Conservation (phyloP, 371 early-diverging fungal genomes). For the Mucor ambiguus region DNA sequence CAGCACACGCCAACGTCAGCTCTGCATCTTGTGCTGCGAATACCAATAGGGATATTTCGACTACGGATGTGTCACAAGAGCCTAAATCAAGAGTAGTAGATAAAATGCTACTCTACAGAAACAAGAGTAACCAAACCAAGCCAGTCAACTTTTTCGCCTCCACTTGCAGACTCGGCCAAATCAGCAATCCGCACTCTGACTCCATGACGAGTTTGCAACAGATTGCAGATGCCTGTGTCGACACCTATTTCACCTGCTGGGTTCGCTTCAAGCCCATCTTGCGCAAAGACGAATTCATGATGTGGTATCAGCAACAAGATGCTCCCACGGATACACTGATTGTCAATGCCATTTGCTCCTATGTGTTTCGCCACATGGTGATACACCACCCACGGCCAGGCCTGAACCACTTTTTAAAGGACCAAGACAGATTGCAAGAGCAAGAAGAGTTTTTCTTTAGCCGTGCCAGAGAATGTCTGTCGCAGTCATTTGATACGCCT, state of each 20-base stretch:
- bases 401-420: slow-evolving; percentile 21
- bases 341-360: slow-evolving; percentile 43
- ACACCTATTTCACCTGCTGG: slow-evolving; percentile 40
- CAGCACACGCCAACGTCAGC: not conserved
- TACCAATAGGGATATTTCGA: not conserved
- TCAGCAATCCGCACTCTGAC: slow-evolving; percentile 30
- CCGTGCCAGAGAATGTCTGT: slow-evolving; percentile 34
- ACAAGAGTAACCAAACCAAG: slow-evolving; percentile 29
- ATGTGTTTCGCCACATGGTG: slow-evolving; percentile 37
- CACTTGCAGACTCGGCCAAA: slow-evolving; percentile 25
- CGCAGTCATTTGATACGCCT: slow-evolving; percentile 39
- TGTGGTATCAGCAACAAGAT: slow-evolving; percentile 29
- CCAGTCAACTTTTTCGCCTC: slow-evolving; percentile 37
- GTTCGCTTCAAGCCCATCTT: slow-evolving; percentile 37
- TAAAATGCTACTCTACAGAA: slow-evolving; percentile 27
- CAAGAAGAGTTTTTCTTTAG: slow-evolving; percentile 41
- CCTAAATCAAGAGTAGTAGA: slow-evolving; percentile 5
- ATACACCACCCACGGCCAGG: slow-evolving; percentile 31
- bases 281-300: slow-evolving; percentile 34
- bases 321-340: slow-evolving; percentile 32
- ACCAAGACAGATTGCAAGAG: slow-evolving; percentile 33
- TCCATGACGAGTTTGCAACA: slow-evolving; percentile 15
- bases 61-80: not conserved
- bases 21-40: not conserved
- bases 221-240: slow-evolving; percentile 37